Base-by-base conservation (phyloP, 1,284 basidiomycete species). In the Coriolopsis trogii region DNA sequence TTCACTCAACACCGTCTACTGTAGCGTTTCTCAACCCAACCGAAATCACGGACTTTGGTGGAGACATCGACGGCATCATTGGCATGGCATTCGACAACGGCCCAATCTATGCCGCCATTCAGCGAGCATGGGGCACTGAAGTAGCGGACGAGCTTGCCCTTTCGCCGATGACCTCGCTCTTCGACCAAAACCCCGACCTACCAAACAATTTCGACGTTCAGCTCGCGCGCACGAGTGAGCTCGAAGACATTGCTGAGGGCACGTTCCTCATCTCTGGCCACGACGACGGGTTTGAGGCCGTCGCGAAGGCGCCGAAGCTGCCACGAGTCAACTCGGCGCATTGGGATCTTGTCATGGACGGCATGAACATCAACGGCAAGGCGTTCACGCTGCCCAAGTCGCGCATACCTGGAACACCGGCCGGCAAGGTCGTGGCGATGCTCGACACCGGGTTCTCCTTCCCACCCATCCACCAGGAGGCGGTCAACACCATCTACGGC, bases 271-370 rank as follows among this genome's bases (percentile, higher is more conserved):
- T 70, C 48, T 52, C 61, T 46, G 64, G 63, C 36, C 63, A 66
- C 51, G 55, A 58, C 16, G 24, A 42, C 1, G 60, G 56, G 6
- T 59, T 57, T 43, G 53, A 54, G 33, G 31, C 37, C 12, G 51
- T 69, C 30, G 28, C 46, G 2, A 9, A 58, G 9, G 58, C 63
- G 30, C 63, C 66, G 8, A 55, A 61, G 58, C 60, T 69, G n/a
- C 45, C 48, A 71, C 78, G 61, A 76, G 86, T 40, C 78, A 63
- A 57, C 47, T 58, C 68, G 77, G 84, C 63, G 9, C 56, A 65
- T 6, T 69, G 67, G 67, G 61, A 56, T 13, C 48, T 66, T 13
- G 39, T 59, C 18, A 46, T 68, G 49, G 68, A 68, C 45, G 57
- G 49, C 24, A 60, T 69, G 60, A 53, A 45, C 9, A 54, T 69